Conservation (phyloP, 2,329 filamentous ascomycete genomes). For the Metarhizium robertsii region DNA sequence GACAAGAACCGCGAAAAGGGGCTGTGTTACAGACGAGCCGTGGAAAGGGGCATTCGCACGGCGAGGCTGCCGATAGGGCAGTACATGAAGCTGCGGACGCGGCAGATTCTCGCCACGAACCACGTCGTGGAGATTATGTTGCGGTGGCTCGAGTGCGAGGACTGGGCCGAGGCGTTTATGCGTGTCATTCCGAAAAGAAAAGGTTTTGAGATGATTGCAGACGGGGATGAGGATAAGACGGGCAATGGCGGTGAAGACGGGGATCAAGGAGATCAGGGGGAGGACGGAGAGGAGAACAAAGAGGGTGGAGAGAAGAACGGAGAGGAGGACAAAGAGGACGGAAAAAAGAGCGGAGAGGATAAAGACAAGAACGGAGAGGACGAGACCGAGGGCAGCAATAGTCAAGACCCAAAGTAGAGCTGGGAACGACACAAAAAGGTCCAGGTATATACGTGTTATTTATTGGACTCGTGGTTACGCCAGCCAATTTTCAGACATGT, state of each 20-base stretch:
- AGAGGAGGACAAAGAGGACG: conserved; percentile 3
- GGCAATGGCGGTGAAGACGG: conserved; percentile 16
- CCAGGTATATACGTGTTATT: too few species aligned
- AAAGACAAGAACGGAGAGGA: background rate
- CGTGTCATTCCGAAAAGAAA: conserved; percentile 86
- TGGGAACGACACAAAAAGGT: background rate
- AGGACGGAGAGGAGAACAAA: conserved; percentile 3
- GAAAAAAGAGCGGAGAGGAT: background rate
- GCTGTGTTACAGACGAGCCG: conserved; percentile 77
- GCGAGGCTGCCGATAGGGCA: conserved; percentile 92
- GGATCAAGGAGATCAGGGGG: conserved; percentile 11
- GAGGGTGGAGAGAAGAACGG: background rate
- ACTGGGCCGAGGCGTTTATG: conserved; percentile 88
- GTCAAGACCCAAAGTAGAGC: conserved; percentile 3
- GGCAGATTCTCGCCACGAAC: conserved; percentile 83
- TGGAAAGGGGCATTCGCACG: conserved; percentile 67
- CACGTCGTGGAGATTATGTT: conserved; percentile 97
- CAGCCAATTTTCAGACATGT: background rate
- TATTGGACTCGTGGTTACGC: background rate
- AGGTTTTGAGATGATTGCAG: conserved; percentile 57
- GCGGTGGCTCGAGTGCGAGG: conserved; percentile 77
- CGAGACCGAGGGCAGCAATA: too few species aligned
- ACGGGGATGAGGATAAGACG: conserved; percentile 11
- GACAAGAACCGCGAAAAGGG: conserved; percentile 96
- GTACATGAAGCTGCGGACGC: conserved; percentile 82